Percentiles rank a stretch among this genome's conserved stretches.
These are phyloP conservation scores for Populus tremula DNA, from an alignment of 345 rosid genomes.

Conservation along the genomic window DNA sequence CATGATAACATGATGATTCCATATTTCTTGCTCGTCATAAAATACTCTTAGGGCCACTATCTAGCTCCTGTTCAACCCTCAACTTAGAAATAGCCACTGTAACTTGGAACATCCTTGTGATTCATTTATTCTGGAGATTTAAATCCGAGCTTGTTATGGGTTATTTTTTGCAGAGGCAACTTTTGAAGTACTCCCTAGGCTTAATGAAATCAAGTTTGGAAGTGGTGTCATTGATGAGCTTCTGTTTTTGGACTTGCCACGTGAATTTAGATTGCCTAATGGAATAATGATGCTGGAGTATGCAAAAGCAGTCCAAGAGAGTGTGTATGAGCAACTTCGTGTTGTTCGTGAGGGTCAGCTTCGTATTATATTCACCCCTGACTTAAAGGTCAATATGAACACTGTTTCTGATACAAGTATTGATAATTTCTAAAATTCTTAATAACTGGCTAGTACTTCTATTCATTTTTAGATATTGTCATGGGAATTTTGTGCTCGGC, in stretches of 20 bases:
- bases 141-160: background rate
- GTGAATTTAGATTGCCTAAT: constrained; percentile 67
- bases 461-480: constrained; percentile 60
- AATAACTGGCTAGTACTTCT: background rate
- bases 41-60: background rate
- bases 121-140: constrained; percentile 6
- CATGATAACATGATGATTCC: background rate
- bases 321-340: constrained; percentile 94
- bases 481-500: constrained; percentile 96
- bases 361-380: constrained; percentile 80
- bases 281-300: constrained; percentile 87
- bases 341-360: constrained; percentile 98
- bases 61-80: background rate
- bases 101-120: background rate
- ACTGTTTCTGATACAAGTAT: constrained; percentile 8
- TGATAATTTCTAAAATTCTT: constrained; percentile 1
- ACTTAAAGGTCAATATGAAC: constrained; percentile 62
- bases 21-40: background rate
- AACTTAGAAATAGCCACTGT: background rate
- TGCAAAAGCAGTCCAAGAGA: constrained; percentile 91
- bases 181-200: constrained; percentile 91
- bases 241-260: constrained; percentile 79
- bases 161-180: constrained; percentile 74
- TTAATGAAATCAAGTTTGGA: constrained; percentile 91
- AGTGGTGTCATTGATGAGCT: constrained; percentile 97